Base-by-base conservation (phyloP, 78 protist genomes). In the Cavenderia fasciculata region DNA sequence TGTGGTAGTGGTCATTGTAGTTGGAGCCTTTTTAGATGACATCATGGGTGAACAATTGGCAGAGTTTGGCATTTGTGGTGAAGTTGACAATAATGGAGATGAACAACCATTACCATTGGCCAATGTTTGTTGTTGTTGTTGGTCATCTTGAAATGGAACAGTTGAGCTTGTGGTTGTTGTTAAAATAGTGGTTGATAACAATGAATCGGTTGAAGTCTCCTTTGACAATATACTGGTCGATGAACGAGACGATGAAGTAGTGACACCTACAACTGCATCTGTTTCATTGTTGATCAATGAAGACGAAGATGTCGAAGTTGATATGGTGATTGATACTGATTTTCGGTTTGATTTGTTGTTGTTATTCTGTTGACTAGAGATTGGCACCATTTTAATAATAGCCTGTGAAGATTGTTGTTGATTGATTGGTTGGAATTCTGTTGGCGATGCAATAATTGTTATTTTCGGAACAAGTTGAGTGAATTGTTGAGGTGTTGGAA, bases 321-420 rank as follows among this genome's bases (percentile, higher is more conserved):
- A 76, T n/a, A 62, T 62, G 10, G 86, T 76, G 4, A 76, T 62
- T 25, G 86, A 76, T 12, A 76, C 71, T 7, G 86, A 76, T 76
- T 43, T 38, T 7, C 72, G 43, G 33, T 63, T 63, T n/a, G 7
- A 6, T 76, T 76, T 18, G 68, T 61, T 5, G 79, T 47, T 19
- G 79, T 47, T 41, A 72, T 72, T 2, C 44, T 52, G n/a, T 31
- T 52, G 27, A 36, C 31, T 1, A 10, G 23, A 41, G 63, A 29
- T n/a, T 36, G n/a, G 21, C 31, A 52, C 23, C 31, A 38, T 52
- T 23, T 41, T 56, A 0, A 4, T 16, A 54, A 12, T 14, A 25
- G 44, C 14, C 21, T 25, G 14, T 33, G 40, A 31, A 41, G 29
- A 31, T 43, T 31, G 40, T n/a, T 52, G 52, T 11, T 36, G 49